Conservation (phyloP, 441 rosid species). For the Arabidopsis hybrid region DNA sequence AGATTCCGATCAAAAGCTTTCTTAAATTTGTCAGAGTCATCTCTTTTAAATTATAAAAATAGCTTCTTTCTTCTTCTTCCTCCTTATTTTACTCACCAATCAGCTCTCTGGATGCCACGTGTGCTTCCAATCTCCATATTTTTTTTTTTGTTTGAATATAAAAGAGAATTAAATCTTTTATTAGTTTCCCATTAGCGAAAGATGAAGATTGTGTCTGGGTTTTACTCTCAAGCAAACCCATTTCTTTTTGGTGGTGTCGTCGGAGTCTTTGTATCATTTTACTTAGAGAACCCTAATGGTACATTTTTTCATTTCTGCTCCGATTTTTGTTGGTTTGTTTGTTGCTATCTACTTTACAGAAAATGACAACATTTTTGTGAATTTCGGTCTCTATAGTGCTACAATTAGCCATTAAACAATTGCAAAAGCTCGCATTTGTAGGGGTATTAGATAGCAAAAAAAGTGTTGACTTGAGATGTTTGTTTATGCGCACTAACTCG, state of each 20-base stretch:
- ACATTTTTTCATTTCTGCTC: too few species aligned
- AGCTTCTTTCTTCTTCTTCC: slow-evolving; percentile 23
- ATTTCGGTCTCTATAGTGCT: too few species aligned
- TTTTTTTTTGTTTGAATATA: background rate
- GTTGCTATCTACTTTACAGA: too few species aligned
- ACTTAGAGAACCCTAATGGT: too few species aligned
- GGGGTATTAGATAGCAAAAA: too few species aligned
- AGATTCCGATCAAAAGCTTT: slow-evolving; percentile 41
- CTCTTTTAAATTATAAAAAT: slow-evolving; percentile 27
- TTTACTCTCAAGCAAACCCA: background rate
- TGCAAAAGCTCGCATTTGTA: too few species aligned
- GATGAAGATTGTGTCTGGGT: slow-evolving; percentile 7
- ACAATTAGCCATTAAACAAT: too few species aligned
- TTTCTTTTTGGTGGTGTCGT: background rate
- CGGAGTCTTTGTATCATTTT: too few species aligned
- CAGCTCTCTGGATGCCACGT: slow-evolving; percentile 35
- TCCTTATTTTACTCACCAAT: slow-evolving; percentile 42
- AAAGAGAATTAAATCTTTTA: background rate
- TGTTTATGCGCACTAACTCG: too few species aligned
- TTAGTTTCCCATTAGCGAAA: background rate
- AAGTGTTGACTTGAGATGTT: too few species aligned
- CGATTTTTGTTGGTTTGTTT: too few species aligned
- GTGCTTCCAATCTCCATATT: background rate
- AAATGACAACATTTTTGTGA: too few species aligned
- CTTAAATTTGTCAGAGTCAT: slow-evolving; percentile 4